Percentiles rank a stretch among this genome's conserved stretches.
Conservation (phyloP, 345 rosid genomes). For the Eutrema japonicum region DNA sequence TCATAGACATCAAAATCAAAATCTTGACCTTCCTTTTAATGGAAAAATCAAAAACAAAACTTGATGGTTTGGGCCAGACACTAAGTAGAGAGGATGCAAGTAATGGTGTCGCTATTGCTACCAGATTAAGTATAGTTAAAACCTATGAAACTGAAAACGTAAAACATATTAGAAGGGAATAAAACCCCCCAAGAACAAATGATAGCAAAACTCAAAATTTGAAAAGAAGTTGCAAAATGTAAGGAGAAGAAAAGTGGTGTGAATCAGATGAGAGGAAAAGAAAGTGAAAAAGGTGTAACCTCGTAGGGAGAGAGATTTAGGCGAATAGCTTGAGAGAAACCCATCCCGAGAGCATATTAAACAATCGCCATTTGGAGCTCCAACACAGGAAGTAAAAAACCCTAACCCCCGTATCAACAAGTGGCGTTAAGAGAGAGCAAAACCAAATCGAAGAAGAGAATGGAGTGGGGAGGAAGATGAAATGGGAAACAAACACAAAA, state of each 20-base stretch:
- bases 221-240: not conserved
- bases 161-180: not conserved
- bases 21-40: not conserved
- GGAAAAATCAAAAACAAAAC: not conserved
- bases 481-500: no score
- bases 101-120: not conserved
- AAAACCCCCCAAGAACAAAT: not conserved
- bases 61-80: not conserved
- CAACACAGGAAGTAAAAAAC: conserved; percentile 6
- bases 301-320: conserved; percentile 43
- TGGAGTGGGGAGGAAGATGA: no score
- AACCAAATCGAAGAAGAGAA: conserved; percentile 26
- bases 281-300: conserved; percentile 28
- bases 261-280: not conserved
- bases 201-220: not conserved
- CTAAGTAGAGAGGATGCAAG: not conserved
- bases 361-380: not conserved
- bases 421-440: conserved; percentile 14
- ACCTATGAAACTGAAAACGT: not conserved
- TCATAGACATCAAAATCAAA: not conserved
- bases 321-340: conserved; percentile 56
- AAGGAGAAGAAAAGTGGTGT: not conserved
- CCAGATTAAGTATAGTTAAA: not conserved
- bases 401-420: not conserved
- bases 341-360: conserved; percentile 49